Base-by-base conservation (phyloP, 2,329 filamentous ascomycete species). In the Elsinoe fawcettii region DNA sequence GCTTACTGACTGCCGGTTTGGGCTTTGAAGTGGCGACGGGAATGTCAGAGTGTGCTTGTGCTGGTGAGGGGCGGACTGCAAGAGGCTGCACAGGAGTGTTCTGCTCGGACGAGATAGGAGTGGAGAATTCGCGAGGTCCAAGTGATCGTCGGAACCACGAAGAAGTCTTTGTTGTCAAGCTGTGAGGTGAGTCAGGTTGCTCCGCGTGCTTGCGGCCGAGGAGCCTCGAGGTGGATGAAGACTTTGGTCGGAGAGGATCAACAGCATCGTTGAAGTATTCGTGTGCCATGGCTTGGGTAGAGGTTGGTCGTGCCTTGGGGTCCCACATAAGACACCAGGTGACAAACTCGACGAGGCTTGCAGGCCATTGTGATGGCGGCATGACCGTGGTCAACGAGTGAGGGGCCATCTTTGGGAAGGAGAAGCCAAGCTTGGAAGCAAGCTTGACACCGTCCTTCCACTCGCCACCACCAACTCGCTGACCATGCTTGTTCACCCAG, bases 241-340 rank as follows among this genome's bases (percentile, higher is more conserved):
- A 93, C 75, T 91, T 96, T n/a, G 92, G 90, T 57, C 91, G 80
- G 56, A 96, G 75, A 12, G 93, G 93, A 70, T 99, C 93, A 53
- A 95, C 83, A 1, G 93, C 93, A 73, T 97, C 93, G 32, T 80
- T 73, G 66, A 99, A 99, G 73, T 95, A 99, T 64, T 96, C 92
- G 70, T 99, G 93, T 37, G 88, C 87, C 63, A 99, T 75, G n/a
- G 93, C 92, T 72, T 99, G 91, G 0, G 87, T 85, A 1, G 92
- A 96, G 3, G 91, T 97, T 44, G 93, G 93, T 60, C 93, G 82
- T 67, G 77, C 84, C 75, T 91, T 95, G 9, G 93, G 93, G 71
- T 99, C 93, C 93, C 93, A 99, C 88, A 97, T 93, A 63, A 99
- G 74, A 73, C 93, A 99, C 90, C 90, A 96, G 14, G 93, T 99